Conservation (phyloP, 2,329 filamentous ascomycete species). For the Ophiostoma pallidulum region DNA sequence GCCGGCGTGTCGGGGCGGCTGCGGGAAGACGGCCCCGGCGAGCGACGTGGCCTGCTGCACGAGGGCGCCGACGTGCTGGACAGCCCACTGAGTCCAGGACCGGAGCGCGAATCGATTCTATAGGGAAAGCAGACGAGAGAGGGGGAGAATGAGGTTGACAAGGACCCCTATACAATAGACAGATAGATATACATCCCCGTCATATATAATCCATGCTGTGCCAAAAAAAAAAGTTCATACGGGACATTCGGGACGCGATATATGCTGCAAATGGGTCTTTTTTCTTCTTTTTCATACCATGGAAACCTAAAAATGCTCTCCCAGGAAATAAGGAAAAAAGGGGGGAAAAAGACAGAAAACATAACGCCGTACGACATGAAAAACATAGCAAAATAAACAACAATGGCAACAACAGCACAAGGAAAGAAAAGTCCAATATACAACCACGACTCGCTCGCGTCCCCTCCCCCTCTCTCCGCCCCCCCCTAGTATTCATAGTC, state of each 20-base stretch:
- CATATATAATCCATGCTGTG: too few relatives aligned
- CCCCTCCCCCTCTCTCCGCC: too few relatives aligned
- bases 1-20: conserved; percentile 24
- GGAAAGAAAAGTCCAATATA: not conserved
- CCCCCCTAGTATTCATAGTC: conserved; percentile 80
- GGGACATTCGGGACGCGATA: not conserved
- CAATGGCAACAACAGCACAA: not conserved
- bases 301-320: too few relatives aligned
- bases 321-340: not conserved
- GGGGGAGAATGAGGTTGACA: not conserved
- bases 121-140: not conserved
- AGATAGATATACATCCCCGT: too few relatives aligned
- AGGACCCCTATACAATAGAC: not conserved
- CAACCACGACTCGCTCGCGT: not conserved
- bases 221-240: not conserved
- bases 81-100: conserved; percentile 22
- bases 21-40: conserved; percentile 30
- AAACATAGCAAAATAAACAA: not conserved
- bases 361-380: not conserved
- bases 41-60: conserved; percentile 35
- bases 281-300: too few relatives aligned
- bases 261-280: too few relatives aligned
- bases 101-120: conserved; percentile 9
- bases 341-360: not conserved
- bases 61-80: conserved; percentile 23